Percentiles rank a stretch among this genome's conserved stretches.
Conservation (phyloP, 306 rosid genomes). For the Vachellia pachyceras region DNA sequence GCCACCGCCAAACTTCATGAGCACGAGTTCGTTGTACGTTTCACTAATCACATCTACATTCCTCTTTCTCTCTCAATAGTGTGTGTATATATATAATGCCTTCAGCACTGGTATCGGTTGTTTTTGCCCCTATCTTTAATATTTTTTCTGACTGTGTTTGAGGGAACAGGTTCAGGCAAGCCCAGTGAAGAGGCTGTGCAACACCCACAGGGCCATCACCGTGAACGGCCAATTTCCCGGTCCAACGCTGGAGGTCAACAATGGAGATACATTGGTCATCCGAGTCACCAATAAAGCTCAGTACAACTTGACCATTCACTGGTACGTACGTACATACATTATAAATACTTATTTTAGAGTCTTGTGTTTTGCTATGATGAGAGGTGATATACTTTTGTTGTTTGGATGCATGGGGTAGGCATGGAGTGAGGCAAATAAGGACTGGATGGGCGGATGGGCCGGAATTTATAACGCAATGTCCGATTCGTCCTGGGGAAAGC, state of each 20-base stretch:
- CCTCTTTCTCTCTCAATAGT: too few relatives aligned
- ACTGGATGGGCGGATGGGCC: conserved; percentile 99
- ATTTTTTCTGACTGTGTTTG: background rate
- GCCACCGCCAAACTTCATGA: conserved; percentile 65
- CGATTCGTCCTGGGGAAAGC: conserved; percentile 82
- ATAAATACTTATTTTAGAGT: too few relatives aligned
- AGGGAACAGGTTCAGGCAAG: conserved; percentile 75
- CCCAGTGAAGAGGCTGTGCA: conserved; percentile 99
- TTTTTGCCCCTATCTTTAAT: background rate
- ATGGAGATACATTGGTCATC: conserved; percentile 84
- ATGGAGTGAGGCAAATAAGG: conserved; percentile 83
- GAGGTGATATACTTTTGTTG: background rate
- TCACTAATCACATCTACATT: too few relatives aligned
- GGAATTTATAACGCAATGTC: conserved; percentile 94
- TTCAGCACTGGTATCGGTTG: background rate
- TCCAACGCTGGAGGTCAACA: conserved; percentile 82
- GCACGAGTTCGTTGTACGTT: conserved; percentile 85
- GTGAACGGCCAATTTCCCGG: conserved; percentile 94
- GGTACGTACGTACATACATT: conserved; percentile 45
- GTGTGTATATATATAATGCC: too few relatives aligned
- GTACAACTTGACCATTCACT: conserved; percentile 85
- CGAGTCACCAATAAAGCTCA: conserved; percentile 85
- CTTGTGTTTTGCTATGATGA: conserved; percentile 22
- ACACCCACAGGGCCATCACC: conserved; percentile 69
- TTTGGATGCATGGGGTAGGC: conserved; percentile 59